Conservation (phyloP, 306 rosid genomes). For the Quercus wislizeni region DNA sequence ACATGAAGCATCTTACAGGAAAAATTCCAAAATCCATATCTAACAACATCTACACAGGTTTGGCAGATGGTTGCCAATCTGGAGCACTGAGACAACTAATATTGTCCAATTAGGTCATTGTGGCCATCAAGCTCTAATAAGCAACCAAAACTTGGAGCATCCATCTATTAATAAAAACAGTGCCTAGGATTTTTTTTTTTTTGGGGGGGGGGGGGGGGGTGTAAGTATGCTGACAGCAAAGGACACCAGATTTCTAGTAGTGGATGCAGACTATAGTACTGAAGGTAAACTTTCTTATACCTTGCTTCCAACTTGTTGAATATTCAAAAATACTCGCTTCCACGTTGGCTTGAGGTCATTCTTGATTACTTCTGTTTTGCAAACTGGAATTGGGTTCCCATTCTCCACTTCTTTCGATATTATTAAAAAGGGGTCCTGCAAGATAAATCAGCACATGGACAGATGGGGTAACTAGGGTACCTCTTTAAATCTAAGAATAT, state of each 20-base stretch:
- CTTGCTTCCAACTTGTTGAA: constrained; percentile 98
- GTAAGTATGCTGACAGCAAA: background rate
- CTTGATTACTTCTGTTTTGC: constrained; percentile 93
- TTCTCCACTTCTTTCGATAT: constrained; percentile 72
- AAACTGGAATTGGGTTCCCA: constrained; percentile 71
- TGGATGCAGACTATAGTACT: background rate
- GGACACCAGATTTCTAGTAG: background rate
- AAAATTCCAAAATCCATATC: constrained; percentile 11
- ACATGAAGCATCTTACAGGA: background rate
- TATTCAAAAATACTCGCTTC: constrained; percentile 83
- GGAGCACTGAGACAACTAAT: background rate
- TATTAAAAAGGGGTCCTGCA: constrained; percentile 88
- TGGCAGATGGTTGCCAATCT: background rate
- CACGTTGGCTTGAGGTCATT: constrained; percentile 81
- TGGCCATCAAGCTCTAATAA: background rate
- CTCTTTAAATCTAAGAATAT: constrained; percentile 21
- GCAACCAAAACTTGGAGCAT: constrained; percentile 9
- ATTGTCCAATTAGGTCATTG: background rate
- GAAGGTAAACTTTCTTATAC: constrained; percentile 32
- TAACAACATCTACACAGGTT: constrained; percentile 4
- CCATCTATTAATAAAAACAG: constrained; percentile 2
- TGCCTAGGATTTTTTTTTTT: background rate
- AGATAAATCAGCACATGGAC: constrained; percentile 27
- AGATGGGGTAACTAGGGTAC: constrained; percentile 9
- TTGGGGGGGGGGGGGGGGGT: no score